Base-by-base conservation (phyloP, 192 early-diverging fungal species). In the Entophlyctis luteolus region DNA sequence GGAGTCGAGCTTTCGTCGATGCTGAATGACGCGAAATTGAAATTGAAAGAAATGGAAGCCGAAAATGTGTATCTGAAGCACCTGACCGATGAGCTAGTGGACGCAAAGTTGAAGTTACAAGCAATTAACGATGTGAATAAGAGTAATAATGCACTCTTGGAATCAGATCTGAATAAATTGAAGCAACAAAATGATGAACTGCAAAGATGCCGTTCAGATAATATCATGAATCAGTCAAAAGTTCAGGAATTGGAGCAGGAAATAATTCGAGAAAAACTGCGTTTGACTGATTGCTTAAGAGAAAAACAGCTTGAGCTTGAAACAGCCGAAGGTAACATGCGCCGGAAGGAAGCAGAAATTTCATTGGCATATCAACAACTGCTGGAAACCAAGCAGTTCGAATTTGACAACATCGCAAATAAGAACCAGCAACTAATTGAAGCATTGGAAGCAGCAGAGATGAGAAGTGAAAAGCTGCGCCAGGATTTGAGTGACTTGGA, bases 101-200 rank as follows among this genome's bases (percentile, higher is more conserved):
- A 70, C 16, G 48, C 59, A 2, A 75, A 79, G 53, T 32, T 71
- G 50, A 66, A 57, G 33, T 69, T 72, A 0, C 59, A 79, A 42
- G 25, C 27, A 1, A 18, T 62, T 18, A 59, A 73, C 8, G 68
- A 79, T 2, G 35, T 18, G 4, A 55, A 65, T 22, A 67, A 73
- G 28, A 62, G 29, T 31, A 70, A 47, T 14, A 22, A 20, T 27
- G 12, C 27, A 8, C n/a, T 31, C 3, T 23, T 67, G 1, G 47
- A 27, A 5, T 23, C 31, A 32, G 55, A 62, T 16, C 16, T 66
- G 55, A 27, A 42, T 5, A 37, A 37, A 34, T 31, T 74, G 33
- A 25, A 4, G 4, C 8, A 55, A 23, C 18, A 27, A 4, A n/a
- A 10, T 2, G 22, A 32, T 32, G n/a, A 52, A 16, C 22, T 66